A percentile compares a stretch with the other conserved stretches of the same genome.
Evolutionary conservation across 2,329 filamentous ascomycete species (phyloP).

Genomic region (Colletotrichum abscissum): DNA sequence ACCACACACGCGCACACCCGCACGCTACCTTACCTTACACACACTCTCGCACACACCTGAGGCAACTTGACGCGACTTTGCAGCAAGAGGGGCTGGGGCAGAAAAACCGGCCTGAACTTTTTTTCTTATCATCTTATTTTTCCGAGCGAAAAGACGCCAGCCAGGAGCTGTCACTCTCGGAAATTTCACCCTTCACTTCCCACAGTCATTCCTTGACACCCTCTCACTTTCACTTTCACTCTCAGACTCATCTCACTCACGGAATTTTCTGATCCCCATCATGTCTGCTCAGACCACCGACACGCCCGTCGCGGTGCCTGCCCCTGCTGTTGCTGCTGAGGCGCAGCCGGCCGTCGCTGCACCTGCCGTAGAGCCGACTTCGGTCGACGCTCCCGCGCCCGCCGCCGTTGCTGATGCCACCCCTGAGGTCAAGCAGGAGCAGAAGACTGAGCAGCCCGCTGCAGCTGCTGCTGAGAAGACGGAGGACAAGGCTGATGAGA

Average conservation of each 20-base stretch:
- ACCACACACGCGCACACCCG: neutral
- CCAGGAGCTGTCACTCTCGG: neutral
- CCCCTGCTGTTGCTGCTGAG: constrained; percentile 1
- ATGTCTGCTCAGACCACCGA: constrained; percentile 43
- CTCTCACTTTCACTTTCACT: neutral
- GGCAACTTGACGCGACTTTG: constrained; percentile 10
- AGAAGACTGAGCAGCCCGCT: constrained; percentile 31
- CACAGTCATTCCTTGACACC: neutral
- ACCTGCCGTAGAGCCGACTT: constrained; percentile 32
- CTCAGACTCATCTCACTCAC: neutral
- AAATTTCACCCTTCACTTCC: neutral
- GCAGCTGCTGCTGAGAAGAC: constrained; percentile 42
- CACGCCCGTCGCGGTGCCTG: constrained; percentile 18
- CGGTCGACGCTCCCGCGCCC: constrained; percentile 22
- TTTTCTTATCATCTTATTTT: neutral
- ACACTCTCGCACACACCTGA: constrained; percentile 7
- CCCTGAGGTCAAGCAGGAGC: constrained; percentile 18
- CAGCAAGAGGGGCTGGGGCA: constrained; percentile 16
- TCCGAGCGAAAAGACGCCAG: neutral
- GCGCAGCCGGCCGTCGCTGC: constrained; percentile 33
- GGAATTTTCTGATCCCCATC: constrained; percentile 18
- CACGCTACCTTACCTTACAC: neutral
- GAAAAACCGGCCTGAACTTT: neutral
- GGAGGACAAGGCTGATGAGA: constrained; percentile 41
- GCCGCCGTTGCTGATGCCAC: constrained; percentile 38